Percentiles rank a stretch among this genome's conserved stretches.
Evolutionary conservation across 2,329 filamentous ascomycete species (phyloP).

Genomic region (Beauveria pseudobassiana): DNA sequence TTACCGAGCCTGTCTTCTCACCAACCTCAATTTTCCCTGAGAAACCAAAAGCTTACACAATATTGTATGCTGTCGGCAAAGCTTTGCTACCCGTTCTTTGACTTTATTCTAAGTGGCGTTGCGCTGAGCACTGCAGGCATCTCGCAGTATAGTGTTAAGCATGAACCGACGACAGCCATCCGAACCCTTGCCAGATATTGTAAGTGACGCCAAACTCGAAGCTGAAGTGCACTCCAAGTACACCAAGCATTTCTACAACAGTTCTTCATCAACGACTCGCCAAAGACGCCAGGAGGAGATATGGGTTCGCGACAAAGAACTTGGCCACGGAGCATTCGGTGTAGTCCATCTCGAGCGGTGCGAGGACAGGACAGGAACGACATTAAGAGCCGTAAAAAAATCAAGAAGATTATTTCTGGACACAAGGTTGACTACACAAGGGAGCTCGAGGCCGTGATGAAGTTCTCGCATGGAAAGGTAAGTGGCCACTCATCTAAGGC

Average conservation of each 20-base stretch:
- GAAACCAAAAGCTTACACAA: not conserved
- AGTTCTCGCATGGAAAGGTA: conserved; percentile 12
- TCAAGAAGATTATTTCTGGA: not conserved
- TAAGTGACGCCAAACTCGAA: conserved; percentile 11
- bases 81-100: too few species aligned
- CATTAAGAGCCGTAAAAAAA: not conserved
- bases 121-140: not conserved
- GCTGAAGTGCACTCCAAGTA: conserved; percentile 1
- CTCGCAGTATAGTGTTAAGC: not conserved
- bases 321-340: conserved; percentile 11
- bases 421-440: not conserved
- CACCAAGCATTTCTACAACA: conserved; percentile 7
- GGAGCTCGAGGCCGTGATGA: conserved; percentile 11
- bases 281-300: not conserved
- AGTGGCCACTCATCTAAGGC: not conserved
- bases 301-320: not conserved
- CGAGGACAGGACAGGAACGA: not conserved
- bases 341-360: conserved; percentile 7
- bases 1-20: too few species aligned
- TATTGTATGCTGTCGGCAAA: not conserved
- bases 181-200: conserved; percentile 16
- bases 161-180: not conserved
- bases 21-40: too few species aligned
- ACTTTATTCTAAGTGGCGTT: not conserved
- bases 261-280: not conserved